phyloP scores from a whole-genome alignment of 768 basidiomycete species.

The Leucocoprinus sp. region DNA sequence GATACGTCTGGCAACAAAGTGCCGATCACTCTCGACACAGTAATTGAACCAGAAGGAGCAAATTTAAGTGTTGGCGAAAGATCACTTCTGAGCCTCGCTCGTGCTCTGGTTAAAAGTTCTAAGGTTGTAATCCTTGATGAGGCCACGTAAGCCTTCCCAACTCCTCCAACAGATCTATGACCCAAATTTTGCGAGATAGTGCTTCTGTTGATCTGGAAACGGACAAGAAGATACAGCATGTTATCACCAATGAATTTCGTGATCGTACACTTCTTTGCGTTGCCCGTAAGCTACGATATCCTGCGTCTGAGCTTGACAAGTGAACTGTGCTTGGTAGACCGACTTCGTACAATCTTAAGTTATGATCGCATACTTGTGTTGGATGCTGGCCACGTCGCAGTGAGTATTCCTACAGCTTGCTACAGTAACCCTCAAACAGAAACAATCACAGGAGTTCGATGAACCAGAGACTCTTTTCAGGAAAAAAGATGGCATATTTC shows the following conservation, averaged over 20 bases:
- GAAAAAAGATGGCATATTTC: constrained; percentile 44
- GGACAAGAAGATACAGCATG: constrained; percentile 74
- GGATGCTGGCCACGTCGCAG: constrained; percentile 69
- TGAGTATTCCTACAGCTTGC: constrained; percentile 28
- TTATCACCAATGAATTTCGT: constrained; percentile 65
- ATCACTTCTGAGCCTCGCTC: constrained; percentile 56
- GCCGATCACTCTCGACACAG: constrained; percentile 36
- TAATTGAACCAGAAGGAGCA: constrained; percentile 42
- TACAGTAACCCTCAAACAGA: background rate
- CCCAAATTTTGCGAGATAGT: constrained; percentile 12
- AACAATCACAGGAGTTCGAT: constrained; percentile 42
- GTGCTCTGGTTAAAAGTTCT: constrained; percentile 45
- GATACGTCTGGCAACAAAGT: constrained; percentile 37
- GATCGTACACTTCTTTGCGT: constrained; percentile 73
- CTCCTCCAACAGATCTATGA: too few species aligned
- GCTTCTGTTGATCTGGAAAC: constrained; percentile 75
- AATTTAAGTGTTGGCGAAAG: constrained; percentile 71
- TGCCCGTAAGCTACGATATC: constrained; percentile 46
- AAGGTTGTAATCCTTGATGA: constrained; percentile 54
- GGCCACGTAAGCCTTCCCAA: constrained; percentile 27
- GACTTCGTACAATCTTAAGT: constrained; percentile 77
- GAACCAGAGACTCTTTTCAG: constrained; percentile 45
- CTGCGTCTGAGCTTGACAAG: constrained; percentile 13
- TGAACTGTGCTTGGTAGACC: constrained; percentile 37
- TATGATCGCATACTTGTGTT: constrained; percentile 89